Evolutionary conservation across 2,329 filamentous ascomycete genomes (phyloP).

Genomic region (Microthyrium microscopicum): DNA sequence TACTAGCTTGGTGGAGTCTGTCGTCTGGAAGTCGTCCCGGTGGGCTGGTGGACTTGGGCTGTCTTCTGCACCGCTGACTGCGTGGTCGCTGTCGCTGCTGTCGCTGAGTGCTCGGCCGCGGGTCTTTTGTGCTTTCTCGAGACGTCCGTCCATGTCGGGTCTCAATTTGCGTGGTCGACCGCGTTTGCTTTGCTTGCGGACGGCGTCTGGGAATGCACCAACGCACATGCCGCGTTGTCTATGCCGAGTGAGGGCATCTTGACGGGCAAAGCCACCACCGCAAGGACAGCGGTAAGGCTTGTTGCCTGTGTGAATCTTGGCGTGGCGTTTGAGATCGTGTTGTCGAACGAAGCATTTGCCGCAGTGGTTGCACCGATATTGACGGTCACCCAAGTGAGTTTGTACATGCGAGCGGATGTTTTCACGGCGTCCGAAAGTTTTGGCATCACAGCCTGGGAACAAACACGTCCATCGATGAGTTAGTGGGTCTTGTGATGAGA

Average conservation of each 20-base stretch:
- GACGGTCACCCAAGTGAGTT: constrained; percentile 89
- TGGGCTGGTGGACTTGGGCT: constrained; percentile 4
- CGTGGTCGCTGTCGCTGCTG: constrained; percentile 1
- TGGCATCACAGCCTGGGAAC: constrained; percentile 60
- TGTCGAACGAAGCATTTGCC: constrained; percentile 92
- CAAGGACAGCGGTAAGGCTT: constrained; percentile 93
- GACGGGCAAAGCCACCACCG: constrained; percentile 83
- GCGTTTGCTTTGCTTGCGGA: constrained; percentile 31
- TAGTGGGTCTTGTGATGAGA: constrained; percentile 27
- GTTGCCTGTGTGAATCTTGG: constrained; percentile 91
- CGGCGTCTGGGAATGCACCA: constrained; percentile 73
- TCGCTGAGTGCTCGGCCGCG: constrained; percentile 17
- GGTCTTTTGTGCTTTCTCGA: constrained; percentile 39
- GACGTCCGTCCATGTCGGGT: constrained; percentile 40
- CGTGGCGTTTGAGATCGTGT: constrained; percentile 91
- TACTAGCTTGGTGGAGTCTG: constrained; percentile 4
- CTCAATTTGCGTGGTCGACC: constrained; percentile 41
- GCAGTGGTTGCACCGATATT: constrained; percentile 87
- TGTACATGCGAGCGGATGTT: constrained; percentile 98
- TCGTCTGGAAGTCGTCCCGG: constrained; percentile 4
- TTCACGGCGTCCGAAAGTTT: constrained; percentile 79
- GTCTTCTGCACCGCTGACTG: constrained; percentile 2
- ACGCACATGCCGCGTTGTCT: constrained; percentile 93
- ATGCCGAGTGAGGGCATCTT: constrained; percentile 88
- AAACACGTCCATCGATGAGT: constrained; percentile 32